These are phyloP conservation scores for Eutypa lata DNA, from an alignment of 2,329 filamentous ascomycete species.

Conservation along the genomic window DNA sequence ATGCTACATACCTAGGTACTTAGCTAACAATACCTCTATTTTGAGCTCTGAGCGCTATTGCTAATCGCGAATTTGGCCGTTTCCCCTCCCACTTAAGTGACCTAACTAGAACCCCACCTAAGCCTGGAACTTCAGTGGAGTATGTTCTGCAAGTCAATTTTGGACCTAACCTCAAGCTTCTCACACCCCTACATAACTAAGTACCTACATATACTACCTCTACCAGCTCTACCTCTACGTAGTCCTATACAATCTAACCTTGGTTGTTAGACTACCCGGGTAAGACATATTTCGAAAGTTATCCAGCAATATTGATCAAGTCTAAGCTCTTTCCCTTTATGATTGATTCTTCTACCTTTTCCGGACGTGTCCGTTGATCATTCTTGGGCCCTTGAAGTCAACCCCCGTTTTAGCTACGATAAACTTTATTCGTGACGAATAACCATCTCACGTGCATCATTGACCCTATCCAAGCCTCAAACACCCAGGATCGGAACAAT, in stretches of 20 bases:
- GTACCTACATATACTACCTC: too few relatives aligned
- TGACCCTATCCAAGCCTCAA: neutral
- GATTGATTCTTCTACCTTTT: neutral
- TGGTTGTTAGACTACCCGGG: too few relatives aligned
- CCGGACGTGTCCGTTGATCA: neutral
- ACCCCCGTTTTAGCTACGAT: neutral
- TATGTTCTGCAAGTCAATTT: neutral
- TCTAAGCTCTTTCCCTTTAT: too few relatives aligned
- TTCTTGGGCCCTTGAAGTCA: too few relatives aligned
- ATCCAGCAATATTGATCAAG: too few relatives aligned
- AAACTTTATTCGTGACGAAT: neutral
- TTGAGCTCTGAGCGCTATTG: neutral
- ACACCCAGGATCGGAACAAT: neutral
- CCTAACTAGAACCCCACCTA: neutral
- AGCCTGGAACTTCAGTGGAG: neutral
- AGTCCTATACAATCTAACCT: too few relatives aligned
- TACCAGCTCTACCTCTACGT: too few relatives aligned
- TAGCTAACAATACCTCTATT: too few relatives aligned
- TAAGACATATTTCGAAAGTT: too few relatives aligned
- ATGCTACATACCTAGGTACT: neutral
- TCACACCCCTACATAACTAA: neutral
- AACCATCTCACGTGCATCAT: neutral
- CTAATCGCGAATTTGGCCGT: neutral
- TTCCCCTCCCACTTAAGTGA: neutral
- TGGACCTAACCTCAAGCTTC: neutral